phyloP scores from a whole-genome alignment of 805 yeast species.

The Pichia deserticola region DNA sequence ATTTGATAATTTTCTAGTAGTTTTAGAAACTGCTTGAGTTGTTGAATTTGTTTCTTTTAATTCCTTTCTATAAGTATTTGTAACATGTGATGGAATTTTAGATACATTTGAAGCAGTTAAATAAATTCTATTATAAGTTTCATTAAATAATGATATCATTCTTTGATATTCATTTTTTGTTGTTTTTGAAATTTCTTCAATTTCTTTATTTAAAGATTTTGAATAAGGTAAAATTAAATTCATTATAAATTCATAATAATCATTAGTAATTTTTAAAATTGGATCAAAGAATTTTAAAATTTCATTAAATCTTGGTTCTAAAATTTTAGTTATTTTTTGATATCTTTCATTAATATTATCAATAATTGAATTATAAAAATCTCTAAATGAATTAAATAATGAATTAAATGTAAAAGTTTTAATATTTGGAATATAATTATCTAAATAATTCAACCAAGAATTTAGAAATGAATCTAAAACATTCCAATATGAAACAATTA shows the following conservation, averaged over 20 bases:
- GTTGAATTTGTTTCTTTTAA: conserved; percentile 23
- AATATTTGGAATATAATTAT: conserved; percentile 24
- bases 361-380: neutral
- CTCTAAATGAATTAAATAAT: conserved; percentile 4
- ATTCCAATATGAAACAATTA: conserved; percentile 16
- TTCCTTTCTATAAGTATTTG: conserved; percentile 26
- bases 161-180: conserved; percentile 22
- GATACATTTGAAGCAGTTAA: conserved; percentile 24
- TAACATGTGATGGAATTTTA: conserved; percentile 26
- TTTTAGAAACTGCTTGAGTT: conserved; percentile 29
- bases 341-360: neutral
- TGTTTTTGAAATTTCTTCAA: conserved; percentile 5
- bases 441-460: conserved; percentile 21
- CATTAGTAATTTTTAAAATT: conserved; percentile 23
- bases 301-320: neutral
- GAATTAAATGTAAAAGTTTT: conserved; percentile 18
- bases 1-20: conserved; percentile 30
- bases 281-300: conserved; percentile 17
- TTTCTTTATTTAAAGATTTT: conserved; percentile 5
- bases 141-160: conserved; percentile 16
- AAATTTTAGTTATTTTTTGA: neutral
- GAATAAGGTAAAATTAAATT: conserved; percentile 22
- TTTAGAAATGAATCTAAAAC: conserved; percentile 20
- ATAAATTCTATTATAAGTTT: conserved; percentile 23
- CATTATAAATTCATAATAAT: conserved; percentile 23